These are phyloP conservation scores for Oryza nivara DNA, from an alignment of 176 grass and related monocot species.

Conservation along the genomic window DNA sequence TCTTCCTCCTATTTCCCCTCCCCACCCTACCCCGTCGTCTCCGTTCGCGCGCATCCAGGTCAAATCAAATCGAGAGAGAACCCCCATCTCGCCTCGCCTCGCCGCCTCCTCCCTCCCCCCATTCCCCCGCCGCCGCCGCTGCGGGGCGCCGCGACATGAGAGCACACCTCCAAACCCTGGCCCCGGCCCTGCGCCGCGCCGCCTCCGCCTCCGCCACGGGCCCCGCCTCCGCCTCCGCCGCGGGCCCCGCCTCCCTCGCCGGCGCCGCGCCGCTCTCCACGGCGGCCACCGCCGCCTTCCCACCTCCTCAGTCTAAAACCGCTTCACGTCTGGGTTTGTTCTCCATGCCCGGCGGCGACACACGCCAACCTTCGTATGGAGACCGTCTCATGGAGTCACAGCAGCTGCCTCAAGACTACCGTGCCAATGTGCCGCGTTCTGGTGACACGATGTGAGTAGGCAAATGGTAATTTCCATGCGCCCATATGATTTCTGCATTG, in stretches of 20 bases:
- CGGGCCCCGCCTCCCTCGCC: constrained; percentile 14
- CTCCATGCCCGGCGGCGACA: no score
- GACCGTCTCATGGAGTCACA: neutral
- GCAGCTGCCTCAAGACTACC: neutral
- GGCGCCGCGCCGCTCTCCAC: constrained; percentile 43
- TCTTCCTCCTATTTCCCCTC: neutral
- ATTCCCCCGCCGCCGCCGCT: neutral
- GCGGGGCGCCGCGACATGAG: constrained; percentile 51
- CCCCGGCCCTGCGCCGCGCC: constrained; percentile 53
- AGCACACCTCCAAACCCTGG: constrained; percentile 55
- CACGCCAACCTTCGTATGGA: neutral
- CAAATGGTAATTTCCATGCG: neutral
- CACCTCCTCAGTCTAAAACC: no score
- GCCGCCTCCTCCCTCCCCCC: neutral
- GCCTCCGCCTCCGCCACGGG: constrained; percentile 2
- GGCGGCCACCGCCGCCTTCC: constrained; percentile 12
- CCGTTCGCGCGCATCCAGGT: neutral
- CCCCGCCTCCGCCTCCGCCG: neutral
- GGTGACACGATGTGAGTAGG: neutral
- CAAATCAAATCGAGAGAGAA: constrained; percentile 43
- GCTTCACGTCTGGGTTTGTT: no score
- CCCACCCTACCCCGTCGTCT: neutral
- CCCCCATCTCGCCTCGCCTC: neutral
- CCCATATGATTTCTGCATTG: neutral
- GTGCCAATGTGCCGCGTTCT: neutral